Base-by-base conservation (phyloP, 148 eudicot genomes). In the Silene latifolia region DNA sequence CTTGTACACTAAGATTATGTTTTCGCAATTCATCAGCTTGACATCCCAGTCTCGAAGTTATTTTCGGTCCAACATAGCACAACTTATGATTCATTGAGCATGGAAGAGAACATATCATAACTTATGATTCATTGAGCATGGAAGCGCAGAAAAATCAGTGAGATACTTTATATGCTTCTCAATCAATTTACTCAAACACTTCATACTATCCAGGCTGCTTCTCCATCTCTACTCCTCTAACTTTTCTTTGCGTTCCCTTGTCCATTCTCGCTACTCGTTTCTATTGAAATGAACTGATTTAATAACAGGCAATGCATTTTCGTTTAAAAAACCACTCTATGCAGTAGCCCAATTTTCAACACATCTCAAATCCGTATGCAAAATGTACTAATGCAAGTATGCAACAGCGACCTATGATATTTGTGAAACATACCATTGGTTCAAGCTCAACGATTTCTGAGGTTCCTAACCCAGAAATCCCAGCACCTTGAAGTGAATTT, bases 381-480 rank as follows among this genome's bases (percentile, higher is more conserved):
- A 74, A 51, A 51, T 23, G 53, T 35, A 77, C 54, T 15, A 18
- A 51, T 39, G 66, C 23, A 42, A 56, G 25, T 19, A 25, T 57
- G 17, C 24, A 42, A 67, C 20, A 27, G 51, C 18, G 62, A 24
- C 17, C 10, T 14, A 60, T 48, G 18, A 69, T 27, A 66, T 66
- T 10, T 20, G 56, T 44, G 53, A 48, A 61, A 76, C 91, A 74
- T 90, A 92, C 99, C 97, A 82, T 29, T 68, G 92, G 89, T 76
- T 95, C 96, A 73, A 86, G 86, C 81, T 95, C 97, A 75, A 87
- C 79, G 61, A 90, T 95, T 85, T 95, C 99, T 75, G 97, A 85
- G 67, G 81, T 72, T 76, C 85, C 73, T 63, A 78, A 76, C 54
- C 86, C 86, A 73, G 88, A 84, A 72, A 72, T 86, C 62, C 78